phyloP scores from a whole-genome alignment of 345 rosid genomes.

The Cardamine resedifolia region DNA sequence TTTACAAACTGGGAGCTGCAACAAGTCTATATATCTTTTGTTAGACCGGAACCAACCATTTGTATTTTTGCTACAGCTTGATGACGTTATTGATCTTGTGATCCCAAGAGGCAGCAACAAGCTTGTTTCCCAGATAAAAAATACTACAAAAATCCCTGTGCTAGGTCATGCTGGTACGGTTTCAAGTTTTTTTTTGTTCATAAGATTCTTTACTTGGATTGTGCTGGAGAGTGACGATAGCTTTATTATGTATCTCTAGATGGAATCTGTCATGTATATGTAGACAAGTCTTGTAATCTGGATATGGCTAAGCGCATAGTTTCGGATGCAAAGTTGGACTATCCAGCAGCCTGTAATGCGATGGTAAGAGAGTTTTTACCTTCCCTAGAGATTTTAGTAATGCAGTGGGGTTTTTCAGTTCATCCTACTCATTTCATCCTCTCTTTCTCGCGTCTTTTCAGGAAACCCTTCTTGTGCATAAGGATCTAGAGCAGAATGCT shows the following conservation, averaged over 20 bases:
- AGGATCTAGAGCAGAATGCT: conserved; percentile 66
- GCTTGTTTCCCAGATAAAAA: conserved; percentile 89
- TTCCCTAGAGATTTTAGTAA: conserved; percentile 3
- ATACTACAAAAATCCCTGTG: conserved; percentile 93
- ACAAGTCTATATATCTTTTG: conserved; percentile 2
- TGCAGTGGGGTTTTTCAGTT: not conserved
- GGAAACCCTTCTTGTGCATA: conserved; percentile 98
- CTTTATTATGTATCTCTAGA: conserved; percentile 44
- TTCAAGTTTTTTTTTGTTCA: conserved; percentile 1
- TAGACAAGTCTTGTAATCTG: conserved; percentile 82
- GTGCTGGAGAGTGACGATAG: not conserved
- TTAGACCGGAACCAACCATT: conserved; percentile 25
- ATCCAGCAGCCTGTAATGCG: conserved; percentile 98
- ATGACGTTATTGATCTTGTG: conserved; percentile 97
- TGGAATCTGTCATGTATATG: conserved; percentile 96
- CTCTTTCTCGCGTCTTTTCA: conserved; percentile 31
- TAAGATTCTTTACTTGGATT: not conserved
- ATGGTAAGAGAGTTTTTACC: conserved; percentile 54
- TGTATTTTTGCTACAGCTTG: conserved; percentile 63
- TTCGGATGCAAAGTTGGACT: conserved; percentile 89
- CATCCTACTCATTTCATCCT: not conserved
- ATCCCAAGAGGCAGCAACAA: conserved; percentile 98
- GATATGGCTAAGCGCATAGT: conserved; percentile 82
- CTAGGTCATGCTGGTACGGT: conserved; percentile 87
- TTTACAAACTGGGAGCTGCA: conserved; percentile 24